These are phyloP conservation scores for Colletotrichum karsti DNA, from an alignment of 2,329 filamentous ascomycete genomes.

Conservation along the genomic window DNA sequence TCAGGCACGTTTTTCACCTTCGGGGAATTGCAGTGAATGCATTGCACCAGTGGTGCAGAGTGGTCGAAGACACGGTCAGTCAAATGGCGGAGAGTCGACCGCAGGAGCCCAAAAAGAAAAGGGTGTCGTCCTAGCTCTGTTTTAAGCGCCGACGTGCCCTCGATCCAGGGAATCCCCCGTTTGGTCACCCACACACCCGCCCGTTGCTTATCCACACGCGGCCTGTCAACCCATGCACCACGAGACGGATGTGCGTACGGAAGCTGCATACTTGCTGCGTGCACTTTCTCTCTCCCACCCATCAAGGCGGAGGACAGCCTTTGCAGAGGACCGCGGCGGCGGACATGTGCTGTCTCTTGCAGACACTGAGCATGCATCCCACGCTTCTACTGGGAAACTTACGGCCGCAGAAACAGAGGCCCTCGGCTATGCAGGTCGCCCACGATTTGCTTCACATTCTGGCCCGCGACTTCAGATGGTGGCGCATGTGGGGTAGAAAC, in stretches of 20 bases:
- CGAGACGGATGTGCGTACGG: constrained; percentile 1
- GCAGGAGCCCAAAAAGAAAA: constrained; percentile 2
- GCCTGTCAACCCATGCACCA: constrained; percentile 23
- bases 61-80: neutral
- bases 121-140: constrained; percentile 25
- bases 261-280: constrained; percentile 14
- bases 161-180: constrained; percentile 23
- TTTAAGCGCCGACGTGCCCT: constrained; percentile 28
- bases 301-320: constrained; percentile 2
- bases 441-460: constrained; percentile 18
- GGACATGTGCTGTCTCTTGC: constrained; percentile 22
- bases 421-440: constrained; percentile 47
- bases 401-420: constrained; percentile 45
- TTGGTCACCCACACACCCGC: constrained; percentile 24
- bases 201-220: constrained; percentile 12
- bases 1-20: constrained; percentile 10
- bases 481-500: constrained; percentile 24
- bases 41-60: constrained; percentile 20
- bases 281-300: neutral
- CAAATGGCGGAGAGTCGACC: constrained; percentile 5
- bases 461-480: constrained; percentile 22
- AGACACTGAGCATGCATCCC: constrained; percentile 27
- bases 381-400: constrained; percentile 28
- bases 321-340: constrained; percentile 4
- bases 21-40: constrained; percentile 21